Evolutionary conservation across 1,284 basidiomycete species (phyloP).

Genomic region (Ganoderma resinaceum): DNA sequence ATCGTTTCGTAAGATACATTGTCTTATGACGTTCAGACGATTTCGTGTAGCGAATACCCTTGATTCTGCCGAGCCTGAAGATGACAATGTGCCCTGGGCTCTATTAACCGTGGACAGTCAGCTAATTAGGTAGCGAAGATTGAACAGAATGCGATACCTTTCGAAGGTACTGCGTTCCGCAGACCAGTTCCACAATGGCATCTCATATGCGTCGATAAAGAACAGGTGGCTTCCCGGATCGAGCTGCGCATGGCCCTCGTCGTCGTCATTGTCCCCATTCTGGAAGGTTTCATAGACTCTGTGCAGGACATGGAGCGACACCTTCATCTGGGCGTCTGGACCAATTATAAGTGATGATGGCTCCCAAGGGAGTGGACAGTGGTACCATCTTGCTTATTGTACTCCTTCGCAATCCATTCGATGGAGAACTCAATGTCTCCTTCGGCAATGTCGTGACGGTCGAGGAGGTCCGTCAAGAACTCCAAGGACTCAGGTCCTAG

Average conservation of each 20-base stretch:
- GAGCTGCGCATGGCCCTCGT: constrained; percentile 65
- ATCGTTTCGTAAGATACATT: constrained; percentile 91
- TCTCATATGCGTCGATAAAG: constrained; percentile 91
- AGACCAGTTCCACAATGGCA: constrained; percentile 94
- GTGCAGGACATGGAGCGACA: constrained; percentile 74
- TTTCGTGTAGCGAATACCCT: constrained; percentile 81
- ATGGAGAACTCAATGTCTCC: constrained; percentile 82
- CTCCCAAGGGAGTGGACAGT: constrained; percentile 11
- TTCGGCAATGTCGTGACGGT: constrained; percentile 69
- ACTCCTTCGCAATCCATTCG: constrained; percentile 87
- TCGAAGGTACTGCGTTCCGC: constrained; percentile 86
- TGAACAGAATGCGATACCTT: constrained; percentile 54
- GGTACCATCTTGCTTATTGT: constrained; percentile 91
- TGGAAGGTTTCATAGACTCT: constrained; percentile 87
- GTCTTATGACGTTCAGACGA: constrained; percentile 86
- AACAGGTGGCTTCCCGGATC: constrained; percentile 88
- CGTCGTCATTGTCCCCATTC: constrained; percentile 67
- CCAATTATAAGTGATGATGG: background rate
- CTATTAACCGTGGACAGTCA: constrained; percentile 38
- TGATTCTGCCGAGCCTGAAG: constrained; percentile 83
- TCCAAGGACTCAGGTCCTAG: constrained; percentile 78
- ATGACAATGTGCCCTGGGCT: constrained; percentile 57
- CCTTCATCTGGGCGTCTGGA: constrained; percentile 81
- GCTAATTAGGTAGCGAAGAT: constrained; percentile 3
- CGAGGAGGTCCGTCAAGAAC: constrained; percentile 72